Base-by-base conservation (phyloP, 2,329 filamentous ascomycete species). In the Diaporthe citri region DNA sequence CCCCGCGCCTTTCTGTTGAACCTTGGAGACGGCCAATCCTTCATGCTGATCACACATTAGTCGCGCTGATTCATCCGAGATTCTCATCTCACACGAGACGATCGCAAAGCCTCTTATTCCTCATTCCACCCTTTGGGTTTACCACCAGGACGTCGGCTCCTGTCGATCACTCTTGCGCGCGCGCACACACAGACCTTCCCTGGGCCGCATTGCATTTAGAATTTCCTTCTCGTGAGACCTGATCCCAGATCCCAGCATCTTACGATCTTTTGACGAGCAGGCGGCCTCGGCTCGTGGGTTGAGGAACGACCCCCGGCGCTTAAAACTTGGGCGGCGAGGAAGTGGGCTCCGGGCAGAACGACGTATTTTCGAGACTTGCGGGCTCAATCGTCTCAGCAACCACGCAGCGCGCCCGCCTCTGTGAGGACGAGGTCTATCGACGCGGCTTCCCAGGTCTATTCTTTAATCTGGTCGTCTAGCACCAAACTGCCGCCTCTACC, bases 1-100 rank as follows among this genome's bases (percentile, higher is more conserved):
- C 73, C 67, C 73, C 67, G 56, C 48, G 59, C 73, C 57, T 66
- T 52, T 72, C 71, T 57, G 48, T 71, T 72, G 57, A 48, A 55
- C 48, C 56, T 62, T 57, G 57, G 73, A 75, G 69, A 72, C 59
- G 69, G 73, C 64, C 72, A 69, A 74, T 74, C 60, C 52, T 66
- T 71, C 59, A 56, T 57, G 74, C 74, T 74, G 72, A 74, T 76
- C 74, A 76, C 74, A 74, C 74, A 76, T 71, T 76, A 76, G 74
- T 76, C 74, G 67, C 73, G 73, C 72, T 76, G 67, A 74, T 66
- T 74, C 74, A 76, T 76, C 66, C 66, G 60, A 76, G 57, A 60
- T 72, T 74, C 72, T 74, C 74, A 76, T 74, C 72, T 74, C 72
- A 67, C 74, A 69, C 74, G 52, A 74, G 67, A 70, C 74, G 57